These are phyloP conservation scores for Brassica balearica DNA, from an alignment of 441 rosid genomes.

Conservation along the genomic window DNA sequence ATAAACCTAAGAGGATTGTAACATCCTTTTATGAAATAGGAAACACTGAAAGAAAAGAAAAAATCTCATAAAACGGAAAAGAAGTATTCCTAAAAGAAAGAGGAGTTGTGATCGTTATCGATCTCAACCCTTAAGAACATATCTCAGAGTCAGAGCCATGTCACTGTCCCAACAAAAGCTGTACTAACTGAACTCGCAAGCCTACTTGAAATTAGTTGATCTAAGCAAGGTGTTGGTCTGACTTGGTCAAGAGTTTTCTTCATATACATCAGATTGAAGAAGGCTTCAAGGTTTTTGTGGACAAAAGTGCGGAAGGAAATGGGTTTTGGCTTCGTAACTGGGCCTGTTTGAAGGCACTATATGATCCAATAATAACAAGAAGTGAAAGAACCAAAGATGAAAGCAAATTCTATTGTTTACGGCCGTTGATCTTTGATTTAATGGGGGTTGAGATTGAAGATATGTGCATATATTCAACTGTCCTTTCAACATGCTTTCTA, in stretches of 20 bases:
- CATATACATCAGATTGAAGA: background rate
- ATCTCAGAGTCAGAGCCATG: conserved; percentile 54
- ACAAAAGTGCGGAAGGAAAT: background rate
- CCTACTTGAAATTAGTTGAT: background rate
- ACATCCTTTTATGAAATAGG: no score
- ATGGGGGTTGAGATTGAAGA: no score
- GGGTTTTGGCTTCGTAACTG: background rate
- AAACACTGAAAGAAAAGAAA: no score
- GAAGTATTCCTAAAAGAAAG: no score
- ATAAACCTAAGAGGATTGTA: no score
- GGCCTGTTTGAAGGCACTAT: background rate
- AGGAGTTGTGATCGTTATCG: no score
- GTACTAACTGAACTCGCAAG: background rate
- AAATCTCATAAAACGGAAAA: no score
- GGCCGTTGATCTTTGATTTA: background rate
- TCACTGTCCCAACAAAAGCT: conserved; percentile 85
- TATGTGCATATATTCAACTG: no score
- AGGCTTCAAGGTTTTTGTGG: background rate
- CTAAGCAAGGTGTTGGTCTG: background rate
- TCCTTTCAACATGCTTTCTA: no score
- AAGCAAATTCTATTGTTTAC: background rate
- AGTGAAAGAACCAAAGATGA: background rate
- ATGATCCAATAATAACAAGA: background rate
- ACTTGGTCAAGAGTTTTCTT: background rate
- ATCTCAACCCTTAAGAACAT: conserved; percentile 71